A percentile compares a stretch with the other conserved stretches of the same genome.
These are phyloP conservation scores for Acidomyces sp. DNA, from an alignment of 495 filamentous ascomycete species.

Conservation along the genomic window DNA sequence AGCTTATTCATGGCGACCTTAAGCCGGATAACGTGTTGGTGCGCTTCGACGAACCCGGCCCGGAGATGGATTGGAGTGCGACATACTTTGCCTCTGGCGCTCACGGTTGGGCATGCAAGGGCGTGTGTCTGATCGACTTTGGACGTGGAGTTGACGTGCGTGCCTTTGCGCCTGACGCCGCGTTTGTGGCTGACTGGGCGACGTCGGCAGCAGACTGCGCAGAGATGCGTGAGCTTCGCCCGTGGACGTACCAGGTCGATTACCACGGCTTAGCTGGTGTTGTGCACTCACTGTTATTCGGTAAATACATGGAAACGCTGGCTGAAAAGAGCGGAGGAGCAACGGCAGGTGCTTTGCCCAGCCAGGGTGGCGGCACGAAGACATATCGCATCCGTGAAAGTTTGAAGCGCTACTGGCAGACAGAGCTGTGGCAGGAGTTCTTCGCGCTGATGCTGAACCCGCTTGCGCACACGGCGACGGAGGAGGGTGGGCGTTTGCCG, in stretches of 20 bases:
- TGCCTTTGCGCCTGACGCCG: conserved; percentile 59
- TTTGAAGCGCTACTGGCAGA: conserved; percentile 90
- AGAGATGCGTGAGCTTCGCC: conserved; percentile 81
- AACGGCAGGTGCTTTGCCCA: conserved; percentile 30
- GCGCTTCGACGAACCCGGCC: conserved; percentile 48
- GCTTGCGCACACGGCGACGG: conserved; percentile 41
- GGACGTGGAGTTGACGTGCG: conserved; percentile 90
- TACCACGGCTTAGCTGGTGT: conserved; percentile 83
- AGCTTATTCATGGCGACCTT: conserved; percentile 81
- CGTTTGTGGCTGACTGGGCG: conserved; percentile 93
- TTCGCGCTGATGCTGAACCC: conserved; percentile 88
- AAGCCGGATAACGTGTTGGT: conserved; percentile 92
- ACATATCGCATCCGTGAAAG: conserved; percentile 60
- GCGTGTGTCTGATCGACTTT: conserved; percentile 82
- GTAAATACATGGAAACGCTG: conserved; percentile 79
- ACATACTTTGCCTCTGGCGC: conserved; percentile 58
- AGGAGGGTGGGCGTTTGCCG: conserved; percentile 51
- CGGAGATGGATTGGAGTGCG: conserved; percentile 35
- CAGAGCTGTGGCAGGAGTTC: conserved; percentile 68
- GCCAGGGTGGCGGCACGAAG: conserved; percentile 43
- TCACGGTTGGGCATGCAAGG: conserved; percentile 68
- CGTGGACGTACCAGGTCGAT: conserved; percentile 95
- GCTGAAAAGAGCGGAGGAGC: conserved; percentile 26
- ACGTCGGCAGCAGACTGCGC: conserved; percentile 71
- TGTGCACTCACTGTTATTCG: conserved; percentile 77